Percentiles rank a stretch among this genome's conserved stretches.
Evolutionary conservation across 176 grass and related monocot species (phyloP).

Genomic region (Aechmea fasciata): DNA sequence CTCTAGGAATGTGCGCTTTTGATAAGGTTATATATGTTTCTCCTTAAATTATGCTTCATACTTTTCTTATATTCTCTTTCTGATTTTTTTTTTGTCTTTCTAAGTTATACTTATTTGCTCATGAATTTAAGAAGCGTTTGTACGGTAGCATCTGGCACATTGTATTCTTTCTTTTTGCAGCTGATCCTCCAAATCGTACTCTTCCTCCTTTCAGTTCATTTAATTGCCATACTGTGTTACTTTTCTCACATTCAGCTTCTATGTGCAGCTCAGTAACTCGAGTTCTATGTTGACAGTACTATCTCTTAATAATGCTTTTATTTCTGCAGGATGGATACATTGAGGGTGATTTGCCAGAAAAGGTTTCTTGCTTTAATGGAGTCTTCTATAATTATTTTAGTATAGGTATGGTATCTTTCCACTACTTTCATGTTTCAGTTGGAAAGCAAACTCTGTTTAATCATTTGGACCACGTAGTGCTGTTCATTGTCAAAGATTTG

Average conservation of each 20-base stretch:
- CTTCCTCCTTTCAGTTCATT: no score
- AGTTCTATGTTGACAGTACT: not conserved
- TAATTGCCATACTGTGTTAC: no score
- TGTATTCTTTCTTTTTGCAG: no score
- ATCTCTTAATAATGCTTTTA: conserved; percentile 1
- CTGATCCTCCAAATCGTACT: no score
- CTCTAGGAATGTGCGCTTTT: conserved; percentile 62
- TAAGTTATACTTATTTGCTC: no score
- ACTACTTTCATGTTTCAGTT: conserved; percentile 9
- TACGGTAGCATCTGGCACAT: no score
- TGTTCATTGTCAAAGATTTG: not conserved
- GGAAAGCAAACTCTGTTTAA: not conserved
- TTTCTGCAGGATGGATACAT: conserved; percentile 54
- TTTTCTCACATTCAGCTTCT: not conserved
- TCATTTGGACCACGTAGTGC: not conserved
- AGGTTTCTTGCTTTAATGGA: conserved; percentile 63
- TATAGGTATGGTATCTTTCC: conserved; percentile 46
- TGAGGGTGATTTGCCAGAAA: conserved; percentile 61
- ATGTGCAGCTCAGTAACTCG: not conserved
- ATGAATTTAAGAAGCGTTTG: no score
- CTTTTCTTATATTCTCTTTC: no score
- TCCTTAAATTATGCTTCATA: conserved; percentile 5
- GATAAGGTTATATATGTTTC: conserved; percentile 44
- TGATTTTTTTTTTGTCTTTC: no score
- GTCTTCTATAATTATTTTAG: conserved; percentile 98